A percentile compares a stretch with the other conserved stretches of the same genome.
phyloP scores from a whole-genome alignment of 495 filamentous ascomycete genomes.

The Penicillium malachiteum region DNA sequence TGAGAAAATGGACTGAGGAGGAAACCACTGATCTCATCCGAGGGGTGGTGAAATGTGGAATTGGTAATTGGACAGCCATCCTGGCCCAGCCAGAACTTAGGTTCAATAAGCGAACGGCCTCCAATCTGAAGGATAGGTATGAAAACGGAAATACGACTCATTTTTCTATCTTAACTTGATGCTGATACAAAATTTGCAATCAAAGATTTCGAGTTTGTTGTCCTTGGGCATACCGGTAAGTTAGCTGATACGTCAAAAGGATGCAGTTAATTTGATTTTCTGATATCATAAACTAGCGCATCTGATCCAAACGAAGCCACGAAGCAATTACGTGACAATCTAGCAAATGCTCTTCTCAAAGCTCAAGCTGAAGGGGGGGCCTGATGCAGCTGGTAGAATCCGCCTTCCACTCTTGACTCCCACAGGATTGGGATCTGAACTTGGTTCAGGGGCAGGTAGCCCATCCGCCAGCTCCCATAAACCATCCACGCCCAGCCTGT shows the following conservation, averaged over 20 bases:
- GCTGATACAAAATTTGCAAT: constrained; percentile 6
- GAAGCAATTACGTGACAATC: constrained; percentile 39
- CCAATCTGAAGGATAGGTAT: constrained; percentile 81
- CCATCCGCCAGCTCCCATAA: constrained; percentile 15
- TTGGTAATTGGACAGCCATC: constrained; percentile 87
- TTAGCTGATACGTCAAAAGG: not conserved
- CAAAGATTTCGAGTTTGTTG: constrained; percentile 69
- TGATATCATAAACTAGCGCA: constrained; percentile 22
- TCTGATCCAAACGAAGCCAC: constrained; percentile 50
- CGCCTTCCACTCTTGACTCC: constrained; percentile 18
- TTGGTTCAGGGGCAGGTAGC: constrained; percentile 10
- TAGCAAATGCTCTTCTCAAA: constrained; percentile 38
- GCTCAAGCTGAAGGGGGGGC: constrained; percentile 27
- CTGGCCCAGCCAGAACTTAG: constrained; percentile 68
- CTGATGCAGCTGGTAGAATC: constrained; percentile 27
- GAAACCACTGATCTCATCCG: constrained; percentile 75
- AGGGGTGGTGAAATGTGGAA: constrained; percentile 77
- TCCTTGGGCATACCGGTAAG: constrained; percentile 54
- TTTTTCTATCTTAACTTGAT: not conserved
- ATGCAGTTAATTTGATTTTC: not conserved
- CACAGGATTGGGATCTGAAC: constrained; percentile 11
- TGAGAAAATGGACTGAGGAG: constrained; percentile 76
- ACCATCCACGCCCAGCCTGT: constrained; percentile 21
- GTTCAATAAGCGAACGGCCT: constrained; percentile 73
- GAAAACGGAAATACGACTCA: not conserved